Percentiles rank a stretch among this genome's conserved stretches.
phyloP scores from a whole-genome alignment of 768 basidiomycete genomes.

The Auriscalpium microsporum region DNA sequence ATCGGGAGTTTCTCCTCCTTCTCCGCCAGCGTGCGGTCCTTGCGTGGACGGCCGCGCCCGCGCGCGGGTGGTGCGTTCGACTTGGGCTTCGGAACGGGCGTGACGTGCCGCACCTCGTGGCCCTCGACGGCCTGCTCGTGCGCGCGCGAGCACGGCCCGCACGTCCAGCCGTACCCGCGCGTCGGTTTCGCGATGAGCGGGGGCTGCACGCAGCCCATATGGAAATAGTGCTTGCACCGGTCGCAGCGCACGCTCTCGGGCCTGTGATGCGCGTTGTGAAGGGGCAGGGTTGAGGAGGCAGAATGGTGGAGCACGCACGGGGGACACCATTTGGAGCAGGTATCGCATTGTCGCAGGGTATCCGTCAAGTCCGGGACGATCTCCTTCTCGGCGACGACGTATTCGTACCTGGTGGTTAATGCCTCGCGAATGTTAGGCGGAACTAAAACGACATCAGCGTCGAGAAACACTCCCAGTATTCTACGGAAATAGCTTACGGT shows the following conservation, averaged over 20 bases:
- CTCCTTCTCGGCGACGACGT: slow-evolving; percentile 91
- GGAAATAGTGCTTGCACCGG: slow-evolving; percentile 88
- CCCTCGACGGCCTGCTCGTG: slow-evolving; percentile 83
- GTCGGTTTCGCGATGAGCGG: slow-evolving; percentile 87
- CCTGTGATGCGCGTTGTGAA: slow-evolving; percentile 32
- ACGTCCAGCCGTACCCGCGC: slow-evolving; percentile 96
- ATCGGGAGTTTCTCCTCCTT: slow-evolving; percentile 70
- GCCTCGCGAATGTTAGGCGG: slow-evolving; percentile 74
- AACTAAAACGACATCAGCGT: slow-evolving; percentile 33
- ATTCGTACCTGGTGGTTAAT: slow-evolving; percentile 81
- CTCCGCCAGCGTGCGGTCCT: slow-evolving; percentile 64
- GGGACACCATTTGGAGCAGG: slow-evolving; percentile 85
- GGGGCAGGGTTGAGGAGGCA: slow-evolving; percentile 6
- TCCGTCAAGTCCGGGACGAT: slow-evolving; percentile 88
- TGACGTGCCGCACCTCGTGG: slow-evolving; percentile 52
- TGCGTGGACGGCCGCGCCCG: slow-evolving; percentile 69
- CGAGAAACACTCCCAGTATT: background rate
- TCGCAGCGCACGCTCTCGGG: slow-evolving; percentile 84
- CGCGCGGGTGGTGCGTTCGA: slow-evolving; percentile 66
- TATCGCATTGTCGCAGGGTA: slow-evolving; percentile 71
- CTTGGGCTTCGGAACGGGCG: slow-evolving; percentile 42
- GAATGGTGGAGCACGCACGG: slow-evolving; percentile 42
- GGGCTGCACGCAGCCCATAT: slow-evolving; percentile 91
- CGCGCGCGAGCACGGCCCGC: slow-evolving; percentile 81
- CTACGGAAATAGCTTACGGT: slow-evolving; percentile 51